Evolutionary conservation across 2,329 filamentous ascomycete genomes (phyloP), one percentile per base, ranked within the genome.

Genomic region (Venturia pyrina): DNA sequence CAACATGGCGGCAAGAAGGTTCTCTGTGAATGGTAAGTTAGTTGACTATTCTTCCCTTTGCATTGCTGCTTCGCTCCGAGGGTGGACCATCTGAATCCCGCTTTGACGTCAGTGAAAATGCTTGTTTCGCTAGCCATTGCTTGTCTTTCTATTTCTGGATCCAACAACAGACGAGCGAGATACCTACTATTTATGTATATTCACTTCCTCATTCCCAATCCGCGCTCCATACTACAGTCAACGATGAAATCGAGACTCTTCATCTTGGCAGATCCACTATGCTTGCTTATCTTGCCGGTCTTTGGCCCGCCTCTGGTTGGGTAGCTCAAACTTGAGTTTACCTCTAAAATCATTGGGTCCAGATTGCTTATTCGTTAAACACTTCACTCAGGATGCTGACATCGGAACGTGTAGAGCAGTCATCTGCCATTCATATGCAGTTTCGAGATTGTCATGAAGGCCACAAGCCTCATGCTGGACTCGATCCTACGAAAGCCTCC

Each of bases 391-490:
- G 60, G 2, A 63, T 43, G 21, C 32, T 48, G 43, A 44, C 32
- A n/a, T 57, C 37, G 6, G 21, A 53, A 53, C 13, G 8, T 40
- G 5, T 40, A 66, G 75, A 96, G 91, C 96, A 80, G 83, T 87
- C 70, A 86, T 96, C 91, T 72, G 89, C 89, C 75, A 89, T 92
- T 73, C 93, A 97, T 78, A 86, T 89, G 69, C 89, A 96, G 75
- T 96, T 97, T 80, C 89, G 93, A 72, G 86, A 87, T 74, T 90
- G 91, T 69, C 93, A 96, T 78, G 91, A 95, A 77, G 93, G 93
- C 67, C 92, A 96, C 79, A 87, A 90, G 75, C 89, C 91, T 61
- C 93, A 97, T 76, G 91, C 93, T 67, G 64, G 53, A 10, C 88
- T 97, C 70, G 93, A 97, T 73, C 89, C 91, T 65, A 89, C 87